phyloP scores from a whole-genome alignment of 345 rosid genomes.

The Populus alba region DNA sequence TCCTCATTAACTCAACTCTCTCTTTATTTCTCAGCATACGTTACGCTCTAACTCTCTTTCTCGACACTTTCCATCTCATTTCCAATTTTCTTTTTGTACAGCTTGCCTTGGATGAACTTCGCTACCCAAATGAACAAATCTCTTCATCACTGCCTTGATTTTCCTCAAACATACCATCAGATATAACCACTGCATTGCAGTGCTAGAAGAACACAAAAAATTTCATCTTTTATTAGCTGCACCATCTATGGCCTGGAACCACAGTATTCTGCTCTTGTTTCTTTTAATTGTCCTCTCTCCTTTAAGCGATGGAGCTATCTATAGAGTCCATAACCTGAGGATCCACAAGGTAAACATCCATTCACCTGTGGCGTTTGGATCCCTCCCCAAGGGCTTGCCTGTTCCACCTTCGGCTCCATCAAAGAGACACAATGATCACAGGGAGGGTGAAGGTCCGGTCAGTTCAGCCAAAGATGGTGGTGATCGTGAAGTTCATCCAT shows the following conservation, averaged over 20 bases:
- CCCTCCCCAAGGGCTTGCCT: constrained; percentile 22
- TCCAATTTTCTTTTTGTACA: background rate
- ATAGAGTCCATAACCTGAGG: constrained; percentile 1
- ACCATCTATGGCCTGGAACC: constrained; percentile 5
- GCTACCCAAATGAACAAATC: background rate
- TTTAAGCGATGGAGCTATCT: constrained; percentile 5
- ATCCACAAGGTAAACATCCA: background rate
- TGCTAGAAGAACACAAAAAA: background rate
- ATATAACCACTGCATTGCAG: background rate
- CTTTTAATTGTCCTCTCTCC: constrained; percentile 9
- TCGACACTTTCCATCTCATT: background rate
- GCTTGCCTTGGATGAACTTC: background rate
- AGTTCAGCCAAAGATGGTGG: background rate
- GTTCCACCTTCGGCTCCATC: constrained; percentile 44
- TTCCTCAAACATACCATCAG: no score
- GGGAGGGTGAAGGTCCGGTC: background rate
- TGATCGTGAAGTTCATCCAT: background rate
- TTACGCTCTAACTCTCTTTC: constrained; percentile 9
- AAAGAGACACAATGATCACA: constrained; percentile 18
- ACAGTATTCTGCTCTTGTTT: constrained; percentile 13
- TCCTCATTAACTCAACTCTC: constrained; percentile 5
- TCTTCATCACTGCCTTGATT: background rate
- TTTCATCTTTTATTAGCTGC: background rate
- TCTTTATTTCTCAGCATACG: constrained; percentile 18
- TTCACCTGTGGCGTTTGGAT: background rate